Base-by-base conservation (phyloP, 2,329 filamentous ascomycete genomes). In the Aspergillus brunneoviolaceus region DNA sequence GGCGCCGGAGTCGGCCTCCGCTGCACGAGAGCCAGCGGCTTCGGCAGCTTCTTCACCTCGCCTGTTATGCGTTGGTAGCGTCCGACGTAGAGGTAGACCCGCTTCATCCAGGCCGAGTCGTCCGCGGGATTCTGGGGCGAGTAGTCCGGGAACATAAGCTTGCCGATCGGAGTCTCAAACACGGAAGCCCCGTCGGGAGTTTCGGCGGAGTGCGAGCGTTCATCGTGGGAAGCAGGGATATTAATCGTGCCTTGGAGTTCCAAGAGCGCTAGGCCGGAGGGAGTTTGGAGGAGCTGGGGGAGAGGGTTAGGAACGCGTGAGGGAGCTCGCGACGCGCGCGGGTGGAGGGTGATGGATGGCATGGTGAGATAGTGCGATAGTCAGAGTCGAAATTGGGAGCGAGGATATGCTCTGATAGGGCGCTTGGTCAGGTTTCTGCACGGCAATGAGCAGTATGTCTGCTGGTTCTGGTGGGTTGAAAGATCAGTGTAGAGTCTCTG, bases 241-340 rank as follows among this genome's bases (percentile, higher is more conserved):
- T 96, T 94, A 77, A 99, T 88, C 14, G 87, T 91, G 62, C 93
- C 95, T 80, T 99, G 95, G 14, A 99, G 85, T 78, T 98, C 95
- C 59, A 99, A 82, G 50, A 99, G 82, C 19, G 94, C 94, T 47
- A 97, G 85, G 54, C 95, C 95, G 0, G 90, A 88, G 0, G 95
- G 95, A 0, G 94, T 97, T 68, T 93, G 90, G 16, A 98, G 85
- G 63, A 96, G 82, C n/a, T 84, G 76, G 1, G 95, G 95, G 4
- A 98, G 85, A 4, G 90, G 87, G 67, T 85, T 86, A 61, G 63
- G 19, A 11, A 55, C 53, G 53, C 53, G 45, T 55, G 53, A 27
- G 16, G 53, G 45, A 4, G 53, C 35, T n/a, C 25, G 16, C 27
- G 53, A 55, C 27, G 53, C 54, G 27, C 61, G 67, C 31, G 71